These are phyloP conservation scores for Mortierella polycephala DNA, from an alignment of 371 early-diverging fungal species.

Conservation along the genomic window DNA sequence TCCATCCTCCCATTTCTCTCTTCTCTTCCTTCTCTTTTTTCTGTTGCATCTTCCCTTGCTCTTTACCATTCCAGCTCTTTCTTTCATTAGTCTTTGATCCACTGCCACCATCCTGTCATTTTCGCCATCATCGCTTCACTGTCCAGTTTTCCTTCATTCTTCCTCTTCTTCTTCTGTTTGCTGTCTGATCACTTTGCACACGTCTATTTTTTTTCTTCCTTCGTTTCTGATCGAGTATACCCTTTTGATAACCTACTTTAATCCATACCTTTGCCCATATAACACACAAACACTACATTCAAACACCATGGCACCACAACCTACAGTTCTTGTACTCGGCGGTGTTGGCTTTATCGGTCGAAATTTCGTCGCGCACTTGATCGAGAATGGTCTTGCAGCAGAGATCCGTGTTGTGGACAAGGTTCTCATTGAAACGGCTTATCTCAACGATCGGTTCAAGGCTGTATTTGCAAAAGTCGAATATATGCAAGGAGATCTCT, in stretches of 20 bases:
- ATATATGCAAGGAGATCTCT: constrained; percentile 86
- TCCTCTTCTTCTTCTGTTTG: background rate
- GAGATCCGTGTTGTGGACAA: constrained; percentile 92
- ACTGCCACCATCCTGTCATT: too few relatives aligned
- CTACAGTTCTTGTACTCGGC: constrained; percentile 76
- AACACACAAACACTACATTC: background rate
- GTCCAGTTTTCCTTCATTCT: background rate
- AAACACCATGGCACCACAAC: constrained; percentile 38
- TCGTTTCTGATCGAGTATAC: background rate
- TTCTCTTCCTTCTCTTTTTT: background rate
- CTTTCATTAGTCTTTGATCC: background rate
- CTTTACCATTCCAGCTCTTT: background rate
- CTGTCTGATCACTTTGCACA: background rate
- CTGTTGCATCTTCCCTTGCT: background rate
- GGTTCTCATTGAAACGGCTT: constrained; percentile 84
- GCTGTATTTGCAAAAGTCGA: constrained; percentile 80
- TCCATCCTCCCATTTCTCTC: constrained; percentile 6
- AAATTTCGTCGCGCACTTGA: constrained; percentile 78
- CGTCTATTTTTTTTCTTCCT: background rate
- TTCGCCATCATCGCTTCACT: background rate
- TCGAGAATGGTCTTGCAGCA: constrained; percentile 71
- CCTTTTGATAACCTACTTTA: background rate
- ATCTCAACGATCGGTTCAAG: constrained; percentile 73
- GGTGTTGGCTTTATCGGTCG: constrained; percentile 91
- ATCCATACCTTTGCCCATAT: background rate